Evolutionary conservation across 805 yeast species (phyloP), one percentile per base, ranked within the genome.

Genomic region (Clavispora asparagi): DNA sequence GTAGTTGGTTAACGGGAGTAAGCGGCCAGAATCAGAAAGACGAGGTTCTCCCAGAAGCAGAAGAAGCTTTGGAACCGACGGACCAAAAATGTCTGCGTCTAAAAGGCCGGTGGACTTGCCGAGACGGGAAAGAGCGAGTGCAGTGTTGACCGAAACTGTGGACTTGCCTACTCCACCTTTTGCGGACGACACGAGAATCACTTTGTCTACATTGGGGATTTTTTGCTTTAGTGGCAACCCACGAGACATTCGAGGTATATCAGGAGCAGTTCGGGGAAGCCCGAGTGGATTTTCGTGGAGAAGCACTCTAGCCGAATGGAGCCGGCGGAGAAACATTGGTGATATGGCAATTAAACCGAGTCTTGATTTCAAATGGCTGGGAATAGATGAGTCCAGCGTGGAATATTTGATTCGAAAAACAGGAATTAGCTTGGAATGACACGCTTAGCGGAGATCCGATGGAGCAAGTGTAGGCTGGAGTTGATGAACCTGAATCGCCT

Each of bases 91-190:
- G 60, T 88, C 96, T 0, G 85, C 86, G 58, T 88, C 96, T 11
- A 88, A 67, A 2, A 88, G 58, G 0, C 95, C 96, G 1, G 81
- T 82, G 17, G 73, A 73, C 38, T 77, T 65, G 0, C 86, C 85
- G 27, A 64, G 57, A 26, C 68, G 58, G 36, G 77, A 77, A 42
- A 88, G 62, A 0, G 87, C 77, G 32, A 83, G 58, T 0, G 95
- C 91, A 10, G 84, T 53, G 54, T 88, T 88, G 7, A 81, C 81
- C 1, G 84, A 68, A 0, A 85, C 87, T 0, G 92, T 85, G 1
- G 90, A 83, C 59, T 85, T 85, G 0, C 92, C 92, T 10, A 85
- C 92, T 0, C 92, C 92, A 3, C 92, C 92, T 59, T 85, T 85
- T 3, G 87, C 88, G 1, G 90, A 83, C 0, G 89, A 74, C 0